phyloP scores from a whole-genome alignment of 306 rosid genomes.

The Dalbergia oliveri region DNA sequence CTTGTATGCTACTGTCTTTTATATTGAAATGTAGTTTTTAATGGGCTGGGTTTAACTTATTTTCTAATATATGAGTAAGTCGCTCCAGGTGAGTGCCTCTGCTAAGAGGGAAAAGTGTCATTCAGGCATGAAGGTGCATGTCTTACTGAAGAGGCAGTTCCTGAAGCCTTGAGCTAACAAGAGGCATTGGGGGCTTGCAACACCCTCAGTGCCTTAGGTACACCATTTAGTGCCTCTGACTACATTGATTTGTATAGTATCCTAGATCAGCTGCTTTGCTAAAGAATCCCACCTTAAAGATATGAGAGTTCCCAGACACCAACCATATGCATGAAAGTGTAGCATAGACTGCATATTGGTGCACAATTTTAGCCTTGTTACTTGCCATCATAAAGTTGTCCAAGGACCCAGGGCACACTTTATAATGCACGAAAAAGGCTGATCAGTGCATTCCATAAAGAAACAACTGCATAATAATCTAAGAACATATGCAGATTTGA shows the following conservation, averaged over 20 bases:
- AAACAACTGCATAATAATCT: neutral
- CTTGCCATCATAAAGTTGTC: neutral
- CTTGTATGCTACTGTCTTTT: too few species aligned
- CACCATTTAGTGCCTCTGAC: too few species aligned
- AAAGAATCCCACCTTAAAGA: neutral
- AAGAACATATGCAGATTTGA: neutral
- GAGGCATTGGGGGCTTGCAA: too few species aligned
- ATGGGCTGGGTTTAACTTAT: neutral
- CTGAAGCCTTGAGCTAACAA: too few species aligned
- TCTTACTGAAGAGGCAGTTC: too few species aligned
- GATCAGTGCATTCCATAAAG: neutral
- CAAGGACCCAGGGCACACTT: neutral
- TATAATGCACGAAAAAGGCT: neutral
- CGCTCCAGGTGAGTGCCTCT: neutral
- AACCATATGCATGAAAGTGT: neutral
- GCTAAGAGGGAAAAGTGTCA: neutral
- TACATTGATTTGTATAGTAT: neutral
- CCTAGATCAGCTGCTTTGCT: neutral
- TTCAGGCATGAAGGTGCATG: too few species aligned
- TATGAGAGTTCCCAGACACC: neutral
- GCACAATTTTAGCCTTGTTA: neutral
- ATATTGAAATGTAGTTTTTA: neutral
- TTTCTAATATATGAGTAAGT: too few species aligned
- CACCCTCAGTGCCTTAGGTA: too few species aligned
- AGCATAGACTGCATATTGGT: neutral